Evolutionary conservation across 2,329 filamentous ascomycete species (phyloP), one percentile per base, ranked within the genome.

Genomic region (Aplosporella prunicola): DNA sequence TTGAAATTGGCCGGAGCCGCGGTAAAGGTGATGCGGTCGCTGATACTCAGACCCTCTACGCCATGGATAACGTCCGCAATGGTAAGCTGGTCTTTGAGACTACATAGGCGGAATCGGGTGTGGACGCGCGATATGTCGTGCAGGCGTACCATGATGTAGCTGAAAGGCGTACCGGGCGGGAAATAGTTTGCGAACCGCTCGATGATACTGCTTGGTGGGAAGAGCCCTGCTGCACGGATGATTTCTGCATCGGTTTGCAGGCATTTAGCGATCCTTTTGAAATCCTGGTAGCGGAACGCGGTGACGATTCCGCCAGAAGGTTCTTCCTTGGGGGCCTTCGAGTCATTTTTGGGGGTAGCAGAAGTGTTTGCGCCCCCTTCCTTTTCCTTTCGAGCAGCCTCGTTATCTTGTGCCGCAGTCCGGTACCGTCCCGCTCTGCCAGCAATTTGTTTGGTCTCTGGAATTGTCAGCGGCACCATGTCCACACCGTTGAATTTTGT

Each of bases 381-480:
- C 8, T 26, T 38, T 13, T 41, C 46, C 13, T 16, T 9, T 16
- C 11, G 11, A 17, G 13, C 10, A 14, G 45, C 30, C 16, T 53
- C 41, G 32, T 62, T 60, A 18, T 71, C 68, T 51, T 82, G 70
- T 18, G 70, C 66, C 2, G 84, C 84, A 18, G 81, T 80, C 40
- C 80, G 78, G 60, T 80, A 98, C 30, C 91, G 80, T 18, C 91
- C 91, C 9, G 91, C 91, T 47, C 91, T 78, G 13, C 91, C 91
- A 33, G 79, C 91, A 51, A 98, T 98, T 55, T 98, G 91, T 59
- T 94, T 95, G 51, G 95, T 71, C 47, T 95, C 84, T 0, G 87
- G 80, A 3, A 82, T 68, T 1, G 71, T 65, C 16, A 98, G 67
- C 4, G 68, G 61, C 11, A 75, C 66, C 20, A 71, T 68, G 5